A percentile compares a stretch with the other conserved stretches of the same genome.
Conservation (phyloP, 495 filamentous ascomycete species). For the Pseudomonodictys pantanalensis region DNA sequence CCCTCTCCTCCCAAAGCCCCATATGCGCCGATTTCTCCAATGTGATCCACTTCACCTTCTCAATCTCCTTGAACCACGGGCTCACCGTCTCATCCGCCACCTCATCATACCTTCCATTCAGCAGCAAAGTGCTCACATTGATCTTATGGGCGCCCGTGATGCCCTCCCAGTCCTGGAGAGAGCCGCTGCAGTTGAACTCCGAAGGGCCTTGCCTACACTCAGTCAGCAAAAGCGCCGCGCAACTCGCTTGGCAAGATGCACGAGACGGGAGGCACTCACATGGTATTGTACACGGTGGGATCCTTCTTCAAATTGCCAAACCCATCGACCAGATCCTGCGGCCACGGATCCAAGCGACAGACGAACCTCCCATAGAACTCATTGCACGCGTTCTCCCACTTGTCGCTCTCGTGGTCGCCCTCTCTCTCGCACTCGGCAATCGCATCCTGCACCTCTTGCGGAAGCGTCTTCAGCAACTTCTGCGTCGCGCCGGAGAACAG, state of each 20-base stretch:
- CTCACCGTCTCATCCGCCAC: constrained; percentile 46
- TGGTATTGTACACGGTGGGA: constrained; percentile 46
- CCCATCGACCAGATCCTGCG: constrained; percentile 33
- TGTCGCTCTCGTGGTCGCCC: constrained; percentile 39
- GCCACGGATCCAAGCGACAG: constrained; percentile 42
- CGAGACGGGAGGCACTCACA: constrained; percentile 41
- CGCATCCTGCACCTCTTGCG: constrained; percentile 43
- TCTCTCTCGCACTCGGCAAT: constrained; percentile 41
- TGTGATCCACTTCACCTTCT: constrained; percentile 48
- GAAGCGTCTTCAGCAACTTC: constrained; percentile 40
- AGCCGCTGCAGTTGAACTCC: constrained; percentile 47
- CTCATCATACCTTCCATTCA: constrained; percentile 52
- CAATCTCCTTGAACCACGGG: constrained; percentile 46
- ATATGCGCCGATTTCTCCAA: constrained; percentile 46
- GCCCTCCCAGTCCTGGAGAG: constrained; percentile 46
- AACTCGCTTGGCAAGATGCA: no score
- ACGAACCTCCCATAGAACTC: constrained; percentile 46
- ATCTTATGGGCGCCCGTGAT: constrained; percentile 39
- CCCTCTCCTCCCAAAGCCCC: constrained; percentile 46
- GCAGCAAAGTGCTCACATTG: constrained; percentile 44
- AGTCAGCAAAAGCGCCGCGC: no score
- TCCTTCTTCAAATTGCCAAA: constrained; percentile 46
- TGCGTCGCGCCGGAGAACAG: constrained; percentile 34
- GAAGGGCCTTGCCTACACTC: constrained; percentile 46
- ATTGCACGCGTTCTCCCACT: constrained; percentile 47